Evolutionary conservation across 192 early-diverging fungal genomes (phyloP), one percentile per base, ranked within the genome.

Genomic region (Coemansia sp.): DNA sequence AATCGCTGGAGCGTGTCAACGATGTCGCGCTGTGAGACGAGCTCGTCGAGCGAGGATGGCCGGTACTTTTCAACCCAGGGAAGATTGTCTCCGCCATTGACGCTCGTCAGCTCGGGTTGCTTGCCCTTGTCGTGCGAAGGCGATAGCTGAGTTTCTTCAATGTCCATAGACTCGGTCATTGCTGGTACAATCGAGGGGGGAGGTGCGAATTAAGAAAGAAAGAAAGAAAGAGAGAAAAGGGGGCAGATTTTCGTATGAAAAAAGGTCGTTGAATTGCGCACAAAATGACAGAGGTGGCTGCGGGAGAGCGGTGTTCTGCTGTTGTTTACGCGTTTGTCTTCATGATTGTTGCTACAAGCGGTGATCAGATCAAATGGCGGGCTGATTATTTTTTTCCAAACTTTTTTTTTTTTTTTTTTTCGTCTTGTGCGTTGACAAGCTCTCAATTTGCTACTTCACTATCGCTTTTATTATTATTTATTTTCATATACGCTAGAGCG

Each of bases 51-150:
- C n/a, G 84, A 79, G 0, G 82, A 68, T 9, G 96, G 97, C 51
- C 97, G 86, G 73, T 99, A 99, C 69, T 99, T 99, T 75, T 99
- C 97, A 4, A 99, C 94, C 97, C 96, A 84, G 6, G 82, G 82
- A 36, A 84, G 67, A 36, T 65, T 79, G 19, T 84, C 69, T 6
- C 35, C 32, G 12, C 47, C 40, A 29, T 25, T 56, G 6, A 59
- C 39, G 31, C 25, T 36, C 29, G 14, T 2, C 24, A 35, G 3
- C 17, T 74, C 82, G n/a, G 59, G 19, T 59, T 72, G 65, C 59
- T 84, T 84, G n/a, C 76, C 82, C 63, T 84, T 84, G 56, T 58
- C 53, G 6, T 29, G 7, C 17, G 20, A 29, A n/a, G 51, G 49
- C 27, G 19, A n/a, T 20, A 64, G 64, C 15, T 53, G 62, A 10